Percentiles rank a stretch among this genome's conserved stretches.
These are phyloP conservation scores for Colletotrichum eleusines DNA, from an alignment of 2,329 filamentous ascomycete genomes.

Conservation along the genomic window DNA sequence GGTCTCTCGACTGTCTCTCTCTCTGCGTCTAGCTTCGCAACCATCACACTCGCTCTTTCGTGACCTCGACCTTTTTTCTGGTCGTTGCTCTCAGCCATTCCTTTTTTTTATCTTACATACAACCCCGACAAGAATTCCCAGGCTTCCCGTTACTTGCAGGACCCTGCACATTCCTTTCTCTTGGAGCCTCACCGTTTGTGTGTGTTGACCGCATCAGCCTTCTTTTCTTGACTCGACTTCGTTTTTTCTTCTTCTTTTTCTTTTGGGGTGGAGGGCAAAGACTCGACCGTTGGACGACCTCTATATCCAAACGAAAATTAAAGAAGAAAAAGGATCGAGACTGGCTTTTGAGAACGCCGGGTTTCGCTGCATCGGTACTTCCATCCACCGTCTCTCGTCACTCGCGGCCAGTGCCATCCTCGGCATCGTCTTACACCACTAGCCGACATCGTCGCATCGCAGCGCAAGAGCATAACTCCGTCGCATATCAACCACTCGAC, in stretches of 20 bases:
- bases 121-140: slow-evolving; percentile 8
- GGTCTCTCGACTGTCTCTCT: slow-evolving; percentile 37
- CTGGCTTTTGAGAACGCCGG: background rate
- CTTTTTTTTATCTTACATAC: slow-evolving; percentile 24
- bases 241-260: no score
- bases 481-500: background rate
- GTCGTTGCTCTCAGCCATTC: slow-evolving; percentile 38
- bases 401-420: slow-evolving; percentile 11
- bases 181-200: slow-evolving; percentile 20
- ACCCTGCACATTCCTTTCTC: slow-evolving; percentile 35
- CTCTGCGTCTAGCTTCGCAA: slow-evolving; percentile 7
- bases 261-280: background rate
- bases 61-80: slow-evolving; percentile 21
- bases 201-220: slow-evolving; percentile 43
- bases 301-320: no score
- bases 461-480: background rate
- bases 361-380: slow-evolving; percentile 12
- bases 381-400: slow-evolving; percentile 4
- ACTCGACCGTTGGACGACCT: slow-evolving; percentile 20
- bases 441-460: slow-evolving; percentile 9
- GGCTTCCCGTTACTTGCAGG: slow-evolving; percentile 28
- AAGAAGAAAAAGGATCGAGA: background rate
- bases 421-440: slow-evolving; percentile 34
- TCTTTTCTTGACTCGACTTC: slow-evolving; percentile 30
- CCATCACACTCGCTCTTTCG: slow-evolving; percentile 20